A percentile compares a stretch with the other conserved stretches of the same genome.
phyloP scores from a whole-genome alignment of 2,329 filamentous ascomycete species.

The Aspergillus fischeri region DNA sequence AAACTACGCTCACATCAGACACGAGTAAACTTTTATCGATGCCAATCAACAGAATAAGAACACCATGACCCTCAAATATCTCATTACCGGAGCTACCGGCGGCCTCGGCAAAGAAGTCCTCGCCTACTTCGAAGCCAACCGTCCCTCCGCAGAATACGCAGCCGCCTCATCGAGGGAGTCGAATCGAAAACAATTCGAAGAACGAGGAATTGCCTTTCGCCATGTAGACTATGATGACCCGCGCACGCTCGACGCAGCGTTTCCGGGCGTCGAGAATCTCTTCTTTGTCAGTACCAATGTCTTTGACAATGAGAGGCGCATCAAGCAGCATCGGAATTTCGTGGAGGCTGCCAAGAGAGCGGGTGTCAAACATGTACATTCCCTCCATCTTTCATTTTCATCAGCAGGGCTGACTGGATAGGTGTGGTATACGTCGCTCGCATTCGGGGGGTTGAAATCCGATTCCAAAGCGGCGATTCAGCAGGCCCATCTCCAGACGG shows the following conservation, averaged over 20 bases:
- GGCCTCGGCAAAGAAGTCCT: conserved; percentile 34
- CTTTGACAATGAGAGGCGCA: conserved; percentile 45
- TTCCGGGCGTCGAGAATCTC: conserved; percentile 50
- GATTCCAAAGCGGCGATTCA: conserved; percentile 50
- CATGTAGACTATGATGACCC: conserved; percentile 51
- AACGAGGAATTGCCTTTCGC: conserved; percentile 48
- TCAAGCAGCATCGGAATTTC: conserved; percentile 46
- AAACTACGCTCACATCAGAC: neutral
- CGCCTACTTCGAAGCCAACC: conserved; percentile 27
- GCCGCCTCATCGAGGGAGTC: conserved; percentile 48
- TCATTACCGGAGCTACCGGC: conserved; percentile 37
- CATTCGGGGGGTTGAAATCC: conserved; percentile 47
- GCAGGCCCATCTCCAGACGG: conserved; percentile 56
- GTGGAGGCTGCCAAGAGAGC: conserved; percentile 52
- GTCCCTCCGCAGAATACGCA: conserved; percentile 45
- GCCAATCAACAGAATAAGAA: too few species aligned
- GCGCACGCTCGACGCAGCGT: conserved; percentile 44
- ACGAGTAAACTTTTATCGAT: too few species aligned
- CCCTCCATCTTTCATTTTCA: too few species aligned
- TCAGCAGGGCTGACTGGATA: conserved; percentile 5
- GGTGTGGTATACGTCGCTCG: conserved; percentile 57
- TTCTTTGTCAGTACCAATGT: conserved; percentile 56
- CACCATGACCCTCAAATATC: conserved; percentile 32
- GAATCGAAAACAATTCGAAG: conserved; percentile 34
- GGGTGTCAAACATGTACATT: conserved; percentile 48